Base-by-base conservation (phyloP, 75 land plant genomes). In the Cryptomeria japonica region DNA sequence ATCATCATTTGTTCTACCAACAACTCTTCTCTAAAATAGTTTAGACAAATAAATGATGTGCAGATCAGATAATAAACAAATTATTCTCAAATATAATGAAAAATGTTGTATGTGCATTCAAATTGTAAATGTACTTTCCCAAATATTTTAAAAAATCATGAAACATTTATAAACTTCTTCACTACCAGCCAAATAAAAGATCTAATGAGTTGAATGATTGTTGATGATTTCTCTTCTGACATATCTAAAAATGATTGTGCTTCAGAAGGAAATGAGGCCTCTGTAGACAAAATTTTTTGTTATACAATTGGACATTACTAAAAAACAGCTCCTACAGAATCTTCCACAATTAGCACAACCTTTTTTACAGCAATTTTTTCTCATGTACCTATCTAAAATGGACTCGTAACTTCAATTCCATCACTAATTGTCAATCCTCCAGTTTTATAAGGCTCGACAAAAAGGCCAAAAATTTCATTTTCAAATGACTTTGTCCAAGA, bases 121-220 rank as follows among this genome's bases (percentile, higher is more conserved):
- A 88, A 58, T 76, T 39, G 36, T 37, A 84, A 86, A 51, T 58
- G 32, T 46, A 19, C 79, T 86, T 31, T 89, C n/a, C 16, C 6
- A 47, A 87, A 58, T 41, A 32, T 11, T 42, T 76, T 72, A 14
- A 87, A 37, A 44, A 22, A 64, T 10, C 11, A 10, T 51, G 55
- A 51, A 51, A 51, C 11, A 10, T 80, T 3, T 28, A 44, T 36
- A 22, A 70, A 32, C 53, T 70, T 61, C 86, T 73, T 38, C 19
- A 32, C n/a, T 87, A 96, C 98, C 98, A 93, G 92, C 51, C 94
- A 90, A 32, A 96, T 87, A 86, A 89, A 90, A 82, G 86, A n/a
- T 14, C 89, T 90, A 53, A 94, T 84, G 41, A 97, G 99, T 39
- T 53, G 90, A 70, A 93, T 88, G 61, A 93, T 61, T 87, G 88